Conservation (phyloP, 139 green algal species). For the Chlorella vulgaris region DNA sequence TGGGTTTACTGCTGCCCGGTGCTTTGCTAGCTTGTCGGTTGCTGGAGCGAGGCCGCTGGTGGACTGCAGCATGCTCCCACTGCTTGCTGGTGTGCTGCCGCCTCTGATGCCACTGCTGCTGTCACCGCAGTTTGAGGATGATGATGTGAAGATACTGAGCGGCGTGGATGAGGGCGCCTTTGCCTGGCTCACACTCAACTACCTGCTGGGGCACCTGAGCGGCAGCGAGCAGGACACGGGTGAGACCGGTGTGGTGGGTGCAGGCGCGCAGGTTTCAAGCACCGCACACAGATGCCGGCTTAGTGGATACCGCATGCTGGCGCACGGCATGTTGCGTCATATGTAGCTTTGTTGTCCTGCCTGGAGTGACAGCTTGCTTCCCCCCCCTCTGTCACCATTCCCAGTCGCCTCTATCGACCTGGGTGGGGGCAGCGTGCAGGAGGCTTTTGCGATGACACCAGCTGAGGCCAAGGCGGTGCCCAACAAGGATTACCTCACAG, state of each 20-base stretch:
- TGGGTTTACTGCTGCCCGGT: too few species aligned
- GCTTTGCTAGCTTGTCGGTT: too few species aligned
- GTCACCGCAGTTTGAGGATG: slow-evolving; percentile 22
- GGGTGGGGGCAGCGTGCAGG: slow-evolving; percentile 74
- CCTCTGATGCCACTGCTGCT: background rate
- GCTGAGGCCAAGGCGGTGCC: slow-evolving; percentile 62
- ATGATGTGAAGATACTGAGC: slow-evolving; percentile 71
- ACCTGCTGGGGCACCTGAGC: slow-evolving; percentile 89
- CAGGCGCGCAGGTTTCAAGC: background rate
- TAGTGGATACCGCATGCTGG: background rate
- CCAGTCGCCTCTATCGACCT: slow-evolving; percentile 83
- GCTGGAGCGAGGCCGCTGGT: too few species aligned
- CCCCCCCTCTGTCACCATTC: background rate
- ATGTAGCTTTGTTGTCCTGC: background rate
- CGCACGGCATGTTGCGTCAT: too few species aligned
- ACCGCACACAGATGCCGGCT: background rate
- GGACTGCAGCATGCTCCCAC: too few species aligned
- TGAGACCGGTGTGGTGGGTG: background rate
- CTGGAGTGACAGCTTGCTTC: background rate
- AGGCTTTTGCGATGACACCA: slow-evolving; percentile 82
- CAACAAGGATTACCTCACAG: slow-evolving; percentile 66
- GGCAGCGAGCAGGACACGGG: slow-evolving; percentile 73
- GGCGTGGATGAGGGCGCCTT: slow-evolving; percentile 92
- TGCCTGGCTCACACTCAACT: slow-evolving; percentile 98
- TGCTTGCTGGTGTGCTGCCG: too few species aligned